Evolutionary conservation across 2,329 filamentous ascomycete species (phyloP).

Genomic region (Lecanicillium sp.): DNA sequence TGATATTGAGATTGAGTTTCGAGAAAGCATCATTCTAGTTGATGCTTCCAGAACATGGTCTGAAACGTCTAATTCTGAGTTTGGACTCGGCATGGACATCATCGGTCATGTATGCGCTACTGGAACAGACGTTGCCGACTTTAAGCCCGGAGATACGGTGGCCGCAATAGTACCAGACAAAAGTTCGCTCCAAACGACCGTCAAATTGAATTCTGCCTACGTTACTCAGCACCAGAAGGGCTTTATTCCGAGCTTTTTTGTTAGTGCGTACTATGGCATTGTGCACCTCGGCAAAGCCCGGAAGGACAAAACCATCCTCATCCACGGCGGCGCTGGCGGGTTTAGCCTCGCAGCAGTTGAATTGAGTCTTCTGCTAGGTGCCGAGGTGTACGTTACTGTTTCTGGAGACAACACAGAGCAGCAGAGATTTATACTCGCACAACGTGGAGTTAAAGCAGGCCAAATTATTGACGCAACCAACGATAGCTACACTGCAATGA

Average conservation of each 20-base stretch:
- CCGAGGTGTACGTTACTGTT: constrained; percentile 35
- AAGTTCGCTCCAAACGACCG: constrained; percentile 23
- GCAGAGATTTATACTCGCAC: constrained; percentile 29
- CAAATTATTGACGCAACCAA: constrained; percentile 30
- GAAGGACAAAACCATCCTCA: constrained; percentile 26
- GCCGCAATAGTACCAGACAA: constrained; percentile 27
- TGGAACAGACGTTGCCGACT: constrained; percentile 22
- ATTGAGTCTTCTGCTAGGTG: constrained; percentile 28
- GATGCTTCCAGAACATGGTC: constrained; percentile 18
- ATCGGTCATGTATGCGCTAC: constrained; percentile 26
- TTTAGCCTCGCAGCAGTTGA: constrained; percentile 36
- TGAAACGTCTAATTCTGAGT: constrained; percentile 23
- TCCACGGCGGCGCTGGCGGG: constrained; percentile 35
- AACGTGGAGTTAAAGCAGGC: constrained; percentile 23
- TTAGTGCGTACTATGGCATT: constrained; percentile 36
- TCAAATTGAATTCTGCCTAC: constrained; percentile 26
- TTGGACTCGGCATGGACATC: constrained; percentile 32
- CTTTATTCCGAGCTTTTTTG: constrained; percentile 28
- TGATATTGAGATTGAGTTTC: constrained; percentile 33
- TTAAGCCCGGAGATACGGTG: constrained; percentile 33
- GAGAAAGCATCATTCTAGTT: constrained; percentile 24
- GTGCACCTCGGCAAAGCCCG: constrained; percentile 20
- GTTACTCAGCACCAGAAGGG: constrained; percentile 20
- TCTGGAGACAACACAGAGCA: constrained; percentile 16
- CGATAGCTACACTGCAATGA: constrained; percentile 22